Conservation (phyloP, 805 yeast genomes). For the Cyberlindnera subsufficiens region DNA sequence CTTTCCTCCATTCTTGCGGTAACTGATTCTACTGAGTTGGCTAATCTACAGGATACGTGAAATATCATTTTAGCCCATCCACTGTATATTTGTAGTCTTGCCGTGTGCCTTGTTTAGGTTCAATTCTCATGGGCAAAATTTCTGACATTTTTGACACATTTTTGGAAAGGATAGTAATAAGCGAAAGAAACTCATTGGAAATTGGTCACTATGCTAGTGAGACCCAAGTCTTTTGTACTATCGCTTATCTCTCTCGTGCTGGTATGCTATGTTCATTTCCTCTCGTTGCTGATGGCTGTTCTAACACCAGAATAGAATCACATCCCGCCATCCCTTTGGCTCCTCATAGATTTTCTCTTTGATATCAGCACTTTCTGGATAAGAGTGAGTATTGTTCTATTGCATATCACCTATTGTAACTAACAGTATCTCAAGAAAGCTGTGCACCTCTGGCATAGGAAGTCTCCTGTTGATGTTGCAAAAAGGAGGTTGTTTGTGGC, state of each 20-base stretch:
- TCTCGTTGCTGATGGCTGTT: not conserved
- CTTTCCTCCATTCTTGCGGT: not conserved
- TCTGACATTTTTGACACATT: too few species aligned
- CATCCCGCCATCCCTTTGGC: constrained; percentile 37
- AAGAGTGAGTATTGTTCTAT: constrained; percentile 7
- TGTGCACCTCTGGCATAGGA: constrained; percentile 21
- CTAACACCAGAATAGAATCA: constrained; percentile 24
- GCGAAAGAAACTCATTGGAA: not conserved
- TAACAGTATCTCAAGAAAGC: constrained; percentile 11
- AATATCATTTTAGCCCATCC: too few species aligned
- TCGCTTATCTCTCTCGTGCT: constrained; percentile 13
- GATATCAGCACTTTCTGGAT: constrained; percentile 40
- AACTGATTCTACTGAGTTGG: too few species aligned
- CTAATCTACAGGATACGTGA: too few species aligned
- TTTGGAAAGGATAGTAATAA: too few species aligned
- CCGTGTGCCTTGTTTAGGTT: too few species aligned
- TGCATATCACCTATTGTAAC: constrained; percentile 10
- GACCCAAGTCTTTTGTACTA: constrained; percentile 9
- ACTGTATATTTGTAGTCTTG: too few species aligned
- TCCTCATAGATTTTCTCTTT: constrained; percentile 31
- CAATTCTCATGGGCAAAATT: too few species aligned
- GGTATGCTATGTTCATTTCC: constrained; percentile 8
- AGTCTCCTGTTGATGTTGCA: constrained; percentile 42
- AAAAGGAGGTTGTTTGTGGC: constrained; percentile 45
- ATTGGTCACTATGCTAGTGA: constrained; percentile 6